Conservation (phyloP, 2,329 filamentous ascomycete genomes). For the Alternaria sp. region DNA sequence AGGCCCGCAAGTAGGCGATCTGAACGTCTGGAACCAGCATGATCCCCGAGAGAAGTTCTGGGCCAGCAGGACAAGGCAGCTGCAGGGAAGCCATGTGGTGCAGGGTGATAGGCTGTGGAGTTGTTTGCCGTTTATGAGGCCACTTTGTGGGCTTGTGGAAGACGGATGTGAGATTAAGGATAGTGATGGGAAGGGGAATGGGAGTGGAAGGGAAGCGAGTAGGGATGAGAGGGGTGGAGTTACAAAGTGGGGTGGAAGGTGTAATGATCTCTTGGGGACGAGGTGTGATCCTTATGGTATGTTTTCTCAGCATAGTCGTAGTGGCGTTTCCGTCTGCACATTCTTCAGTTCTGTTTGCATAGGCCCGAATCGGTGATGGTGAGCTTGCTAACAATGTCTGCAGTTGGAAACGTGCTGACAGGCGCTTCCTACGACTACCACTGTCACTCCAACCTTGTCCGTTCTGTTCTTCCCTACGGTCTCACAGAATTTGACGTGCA, state of each 20-base stretch:
- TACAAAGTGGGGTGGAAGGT: conserved; percentile 71
- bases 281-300: conserved; percentile 81
- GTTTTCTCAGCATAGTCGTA: conserved; percentile 3
- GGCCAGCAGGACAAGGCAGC: conserved; percentile 79
- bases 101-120: conserved; percentile 81
- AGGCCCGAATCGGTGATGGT: background rate
- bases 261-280: conserved; percentile 82
- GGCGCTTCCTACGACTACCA: conserved; percentile 80
- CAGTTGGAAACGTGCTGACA: conserved; percentile 75
- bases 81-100: conserved; percentile 78
- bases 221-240: conserved; percentile 56
- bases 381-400: background rate
- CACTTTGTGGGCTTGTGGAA: conserved; percentile 71
- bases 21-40: conserved; percentile 81
- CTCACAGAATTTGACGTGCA: conserved; percentile 79
- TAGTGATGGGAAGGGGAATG: conserved; percentile 27
- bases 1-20: conserved; percentile 80
- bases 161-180: conserved; percentile 66
- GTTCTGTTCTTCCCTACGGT: conserved; percentile 74
- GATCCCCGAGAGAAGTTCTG: conserved; percentile 85
- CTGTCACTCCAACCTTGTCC: conserved; percentile 82
- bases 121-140: conserved; percentile 78
- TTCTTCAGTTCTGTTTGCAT: background rate
- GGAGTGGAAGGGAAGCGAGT: conserved; percentile 47
- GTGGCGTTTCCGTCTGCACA: background rate